phyloP scores from a whole-genome alignment of 2,329 filamentous ascomycete genomes.

The Diaporthe sp. region DNA sequence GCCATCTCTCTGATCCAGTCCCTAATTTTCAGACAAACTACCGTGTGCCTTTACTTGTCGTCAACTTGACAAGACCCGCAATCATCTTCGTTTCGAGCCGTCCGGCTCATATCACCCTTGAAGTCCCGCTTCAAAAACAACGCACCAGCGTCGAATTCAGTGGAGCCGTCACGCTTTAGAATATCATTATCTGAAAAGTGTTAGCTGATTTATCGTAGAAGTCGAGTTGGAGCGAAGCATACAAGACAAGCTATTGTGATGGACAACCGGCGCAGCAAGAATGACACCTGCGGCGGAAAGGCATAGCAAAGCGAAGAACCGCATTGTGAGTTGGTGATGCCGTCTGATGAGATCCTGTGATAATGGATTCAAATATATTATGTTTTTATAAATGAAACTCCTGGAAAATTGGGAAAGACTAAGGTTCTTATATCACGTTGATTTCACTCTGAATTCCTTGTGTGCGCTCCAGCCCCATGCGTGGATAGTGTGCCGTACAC shows the following conservation, averaged over 20 bases:
- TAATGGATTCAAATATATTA: neutral
- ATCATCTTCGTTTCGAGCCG: no score
- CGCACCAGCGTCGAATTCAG: neutral
- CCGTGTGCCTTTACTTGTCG: no score
- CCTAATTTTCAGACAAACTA: no score
- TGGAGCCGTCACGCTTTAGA: neutral
- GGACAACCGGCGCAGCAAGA: neutral
- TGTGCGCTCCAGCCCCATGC: no score
- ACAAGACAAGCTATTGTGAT: neutral
- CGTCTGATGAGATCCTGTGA: neutral
- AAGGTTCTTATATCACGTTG: neutral
- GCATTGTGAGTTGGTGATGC: neutral
- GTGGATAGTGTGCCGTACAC: neutral
- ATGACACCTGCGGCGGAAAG: neutral
- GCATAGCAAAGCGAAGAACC: neutral
- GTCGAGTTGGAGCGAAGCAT: neutral
- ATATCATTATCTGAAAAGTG: neutral
- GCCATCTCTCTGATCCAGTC: no score
- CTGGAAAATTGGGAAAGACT: neutral
- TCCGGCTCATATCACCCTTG: no score
- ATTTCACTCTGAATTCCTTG: neutral
- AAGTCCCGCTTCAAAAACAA: neutral
- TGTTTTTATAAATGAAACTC: neutral
- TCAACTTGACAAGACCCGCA: no score
- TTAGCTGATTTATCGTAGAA: neutral